Evolutionary conservation across 306 rosid species (phyloP).

Genomic region (Chamaecrista fasciculata): DNA sequence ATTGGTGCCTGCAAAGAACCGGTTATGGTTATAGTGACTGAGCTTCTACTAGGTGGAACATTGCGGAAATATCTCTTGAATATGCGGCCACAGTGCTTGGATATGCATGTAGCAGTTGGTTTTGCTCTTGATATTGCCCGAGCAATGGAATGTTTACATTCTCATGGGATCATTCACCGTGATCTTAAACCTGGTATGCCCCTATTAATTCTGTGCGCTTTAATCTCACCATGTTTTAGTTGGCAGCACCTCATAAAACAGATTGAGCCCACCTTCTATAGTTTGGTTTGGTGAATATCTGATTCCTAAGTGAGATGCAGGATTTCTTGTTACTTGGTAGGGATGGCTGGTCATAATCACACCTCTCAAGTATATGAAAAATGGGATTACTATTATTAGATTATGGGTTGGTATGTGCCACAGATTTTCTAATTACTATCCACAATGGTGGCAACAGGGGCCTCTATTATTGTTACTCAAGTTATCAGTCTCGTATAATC

Average conservation of each 20-base stretch:
- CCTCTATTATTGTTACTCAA: background rate
- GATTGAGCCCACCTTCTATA: background rate
- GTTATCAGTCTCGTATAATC: background rate
- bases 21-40: constrained; percentile 93
- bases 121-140: constrained; percentile 37
- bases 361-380: constrained; percentile 9
- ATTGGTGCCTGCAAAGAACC: constrained; percentile 98
- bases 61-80: constrained; percentile 76
- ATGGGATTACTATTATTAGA: background rate
- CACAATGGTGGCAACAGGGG: background rate
- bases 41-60: constrained; percentile 85
- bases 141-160: constrained; percentile 51
- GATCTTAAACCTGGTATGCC: constrained; percentile 91
- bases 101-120: constrained; percentile 28
- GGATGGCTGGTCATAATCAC: constrained; percentile 11
- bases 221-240: constrained; percentile 9
- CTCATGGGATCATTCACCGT: constrained; percentile 93
- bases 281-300: constrained; percentile 10
- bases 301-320: background rate
- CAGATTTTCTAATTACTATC: background rate
- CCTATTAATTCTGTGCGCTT: background rate
- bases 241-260: background rate
- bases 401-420: constrained; percentile 12
- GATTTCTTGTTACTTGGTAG: background rate
- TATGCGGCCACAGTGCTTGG: constrained; percentile 35